These are phyloP conservation scores for Corylus americana DNA, from an alignment of 306 rosid genomes.

Conservation along the genomic window DNA sequence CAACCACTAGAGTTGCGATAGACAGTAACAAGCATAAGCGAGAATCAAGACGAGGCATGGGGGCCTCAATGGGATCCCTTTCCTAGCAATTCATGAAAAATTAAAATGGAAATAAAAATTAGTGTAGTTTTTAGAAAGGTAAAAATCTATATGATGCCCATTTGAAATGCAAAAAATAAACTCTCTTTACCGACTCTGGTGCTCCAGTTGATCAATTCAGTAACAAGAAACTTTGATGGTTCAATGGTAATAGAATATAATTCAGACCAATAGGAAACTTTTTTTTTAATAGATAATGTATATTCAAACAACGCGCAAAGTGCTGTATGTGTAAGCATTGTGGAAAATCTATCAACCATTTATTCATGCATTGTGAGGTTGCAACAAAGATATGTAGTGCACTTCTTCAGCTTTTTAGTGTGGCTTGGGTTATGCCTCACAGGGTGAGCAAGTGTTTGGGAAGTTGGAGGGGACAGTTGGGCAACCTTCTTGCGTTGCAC, in stretches of 20 bases:
- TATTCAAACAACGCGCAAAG: no score
- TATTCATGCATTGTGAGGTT: no score
- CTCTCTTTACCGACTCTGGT: not conserved
- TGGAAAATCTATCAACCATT: no score
- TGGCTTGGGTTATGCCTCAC: no score
- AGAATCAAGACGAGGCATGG: conserved; percentile 86
- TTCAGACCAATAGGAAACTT: not conserved
- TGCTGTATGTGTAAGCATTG: no score
- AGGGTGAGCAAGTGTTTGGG: no score
- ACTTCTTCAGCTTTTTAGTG: no score
- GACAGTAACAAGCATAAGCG: conserved; percentile 86
- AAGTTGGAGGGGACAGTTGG: no score
- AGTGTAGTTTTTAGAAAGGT: not conserved
- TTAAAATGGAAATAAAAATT: conserved; percentile 2
- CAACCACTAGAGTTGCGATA: conserved; percentile 76
- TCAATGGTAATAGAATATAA: not conserved
- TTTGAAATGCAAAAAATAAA: not conserved
- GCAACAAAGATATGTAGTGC: no score
- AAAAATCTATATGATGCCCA: not conserved
- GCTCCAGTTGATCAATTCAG: not conserved
- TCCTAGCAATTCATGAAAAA: conserved; percentile 49
- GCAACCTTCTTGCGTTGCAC: no score
- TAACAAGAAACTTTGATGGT: not conserved
- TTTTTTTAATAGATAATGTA: no score
- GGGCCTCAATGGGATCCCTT: conserved; percentile 92